Percentiles rank a stretch among this genome's conserved stretches.
Conservation (phyloP, 768 basidiomycete species). For the Serendipita sp. region DNA sequence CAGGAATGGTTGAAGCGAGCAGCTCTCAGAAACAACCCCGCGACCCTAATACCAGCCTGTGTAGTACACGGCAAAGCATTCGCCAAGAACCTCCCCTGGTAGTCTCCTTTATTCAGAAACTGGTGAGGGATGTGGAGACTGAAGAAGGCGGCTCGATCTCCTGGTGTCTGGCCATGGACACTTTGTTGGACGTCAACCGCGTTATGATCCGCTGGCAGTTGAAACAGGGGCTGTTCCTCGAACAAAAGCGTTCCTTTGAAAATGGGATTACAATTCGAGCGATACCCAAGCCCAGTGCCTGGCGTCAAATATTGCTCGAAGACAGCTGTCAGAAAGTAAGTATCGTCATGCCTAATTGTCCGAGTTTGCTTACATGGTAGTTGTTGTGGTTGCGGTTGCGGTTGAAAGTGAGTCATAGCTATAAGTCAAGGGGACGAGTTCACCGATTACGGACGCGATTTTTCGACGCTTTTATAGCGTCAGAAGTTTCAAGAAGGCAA, state of each 20-base stretch:
- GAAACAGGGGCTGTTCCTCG: not conserved
- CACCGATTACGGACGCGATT: no score
- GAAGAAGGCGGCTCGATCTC: not conserved
- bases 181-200: not conserved
- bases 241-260: not conserved
- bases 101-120: not conserved
- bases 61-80: constrained; percentile 16
- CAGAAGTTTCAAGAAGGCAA: no score
- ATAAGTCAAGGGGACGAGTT: no score
- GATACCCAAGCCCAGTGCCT: not conserved
- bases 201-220: not conserved
- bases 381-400: no score
- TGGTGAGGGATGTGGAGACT: not conserved
- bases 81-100: constrained; percentile 3
- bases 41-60: constrained; percentile 1
- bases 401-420: no score
- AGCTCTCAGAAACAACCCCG: constrained; percentile 17
- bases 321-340: no score
- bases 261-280: not conserved
- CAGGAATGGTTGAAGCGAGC: constrained; percentile 20
- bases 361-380: no score
- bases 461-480: no score
- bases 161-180: not conserved
- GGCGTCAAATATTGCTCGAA: not conserved
- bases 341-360: no score